Conservation (phyloP, 192 early-diverging fungal genomes). For the Piromyces finnis region DNA sequence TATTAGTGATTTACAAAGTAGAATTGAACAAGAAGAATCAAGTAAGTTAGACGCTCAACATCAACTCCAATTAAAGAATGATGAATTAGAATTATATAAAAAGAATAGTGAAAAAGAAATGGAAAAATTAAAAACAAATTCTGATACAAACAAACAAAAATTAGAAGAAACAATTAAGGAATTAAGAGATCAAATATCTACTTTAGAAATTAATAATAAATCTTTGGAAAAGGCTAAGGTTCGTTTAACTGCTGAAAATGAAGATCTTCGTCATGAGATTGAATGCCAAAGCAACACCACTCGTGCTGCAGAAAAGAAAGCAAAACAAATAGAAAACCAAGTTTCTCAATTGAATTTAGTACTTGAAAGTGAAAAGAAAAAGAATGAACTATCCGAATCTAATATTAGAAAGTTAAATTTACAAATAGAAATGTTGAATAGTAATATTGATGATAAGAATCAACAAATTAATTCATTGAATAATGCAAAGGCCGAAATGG, state of each 20-base stretch:
- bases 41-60: slow-evolving; percentile 23
- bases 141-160: slow-evolving; percentile 30
- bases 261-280: slow-evolving; percentile 51
- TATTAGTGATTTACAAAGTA: slow-evolving; percentile 37
- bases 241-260: slow-evolving; percentile 46
- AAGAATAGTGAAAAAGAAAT: slow-evolving; percentile 43
- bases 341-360: slow-evolving; percentile 22
- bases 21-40: slow-evolving; percentile 40
- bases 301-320: slow-evolving; percentile 38
- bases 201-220: slow-evolving; percentile 27
- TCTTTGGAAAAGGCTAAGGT: slow-evolving; percentile 54
- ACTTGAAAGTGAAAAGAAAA: slow-evolving; percentile 35
- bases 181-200: slow-evolving; percentile 37
- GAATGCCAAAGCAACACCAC: slow-evolving; percentile 58
- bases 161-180: slow-evolving; percentile 46
- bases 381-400: slow-evolving; percentile 39
- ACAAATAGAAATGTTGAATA: background rate
- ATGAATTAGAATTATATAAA: slow-evolving; percentile 43
- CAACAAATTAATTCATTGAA: background rate
- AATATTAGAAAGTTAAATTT: slow-evolving; percentile 22
- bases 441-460: background rate
- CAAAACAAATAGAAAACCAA: slow-evolving; percentile 40
- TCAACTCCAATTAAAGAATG: slow-evolving; percentile 29
- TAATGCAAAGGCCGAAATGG: slow-evolving; percentile 14
- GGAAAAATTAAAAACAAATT: slow-evolving; percentile 22